These are phyloP conservation scores for Thraustochytrium aureum DNA, from an alignment of 352 stramenopile species.

Conservation along the genomic window DNA sequence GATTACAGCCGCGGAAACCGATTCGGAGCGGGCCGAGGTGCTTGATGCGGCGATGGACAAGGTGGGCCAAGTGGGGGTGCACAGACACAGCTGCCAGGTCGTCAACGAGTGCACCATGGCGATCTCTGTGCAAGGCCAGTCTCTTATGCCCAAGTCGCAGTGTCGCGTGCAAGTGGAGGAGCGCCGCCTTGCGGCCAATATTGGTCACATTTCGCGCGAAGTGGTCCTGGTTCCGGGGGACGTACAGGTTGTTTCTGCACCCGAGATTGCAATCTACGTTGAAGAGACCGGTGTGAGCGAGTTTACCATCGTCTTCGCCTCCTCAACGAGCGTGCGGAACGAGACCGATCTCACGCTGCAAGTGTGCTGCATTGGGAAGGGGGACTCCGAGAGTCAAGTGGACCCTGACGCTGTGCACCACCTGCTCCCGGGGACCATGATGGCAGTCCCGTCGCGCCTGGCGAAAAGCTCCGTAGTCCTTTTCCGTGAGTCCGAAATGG, in stretches of 20 bases:
- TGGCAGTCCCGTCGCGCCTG: not conserved
- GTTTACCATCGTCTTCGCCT: slow-evolving; percentile 21
- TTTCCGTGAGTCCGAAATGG: not conserved
- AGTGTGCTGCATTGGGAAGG: not conserved
- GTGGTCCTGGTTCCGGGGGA: not conserved
- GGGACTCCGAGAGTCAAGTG: not conserved
- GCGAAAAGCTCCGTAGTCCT: not conserved
- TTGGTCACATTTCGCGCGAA: not conserved
- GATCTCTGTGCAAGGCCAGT: not conserved
- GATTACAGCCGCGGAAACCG: not conserved
- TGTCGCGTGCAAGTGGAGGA: not conserved
- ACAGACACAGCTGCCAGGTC: not conserved
- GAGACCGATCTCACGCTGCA: slow-evolving; percentile 2
- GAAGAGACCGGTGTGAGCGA: not conserved
- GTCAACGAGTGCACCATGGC: not conserved
- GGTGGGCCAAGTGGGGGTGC: not conserved
- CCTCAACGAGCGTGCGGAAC: slow-evolving; percentile 4
- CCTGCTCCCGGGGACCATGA: not conserved
- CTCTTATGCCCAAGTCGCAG: not conserved
- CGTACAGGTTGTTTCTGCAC: not conserved
- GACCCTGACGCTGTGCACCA: not conserved
- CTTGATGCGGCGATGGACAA: not conserved
- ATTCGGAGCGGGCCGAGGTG: not conserved
- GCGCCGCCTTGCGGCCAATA: not conserved
- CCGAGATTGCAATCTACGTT: not conserved